Percentiles rank a stretch among this genome's conserved stretches.
Conservation (phyloP, 176 grass and related monocot species). For the Ensete ventricosum region DNA sequence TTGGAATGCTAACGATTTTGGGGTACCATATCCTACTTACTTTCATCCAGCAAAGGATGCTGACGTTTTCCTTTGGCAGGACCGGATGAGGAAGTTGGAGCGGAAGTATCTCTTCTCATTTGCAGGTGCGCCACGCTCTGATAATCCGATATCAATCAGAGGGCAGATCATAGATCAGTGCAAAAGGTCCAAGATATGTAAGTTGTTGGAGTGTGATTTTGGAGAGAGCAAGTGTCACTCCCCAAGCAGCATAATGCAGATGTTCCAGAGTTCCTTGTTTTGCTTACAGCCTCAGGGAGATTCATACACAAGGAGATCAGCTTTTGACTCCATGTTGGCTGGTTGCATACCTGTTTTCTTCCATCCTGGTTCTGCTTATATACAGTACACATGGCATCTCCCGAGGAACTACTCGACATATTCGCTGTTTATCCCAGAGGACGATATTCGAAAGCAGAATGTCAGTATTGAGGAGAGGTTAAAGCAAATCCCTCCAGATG, state of each 20-base stretch:
- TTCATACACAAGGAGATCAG: conserved; percentile 31
- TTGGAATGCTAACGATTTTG: not conserved
- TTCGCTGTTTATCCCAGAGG: conserved; percentile 58
- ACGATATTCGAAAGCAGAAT: conserved; percentile 35
- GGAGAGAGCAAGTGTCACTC: conserved; percentile 14
- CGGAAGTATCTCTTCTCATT: not conserved
- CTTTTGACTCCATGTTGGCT: conserved; percentile 66
- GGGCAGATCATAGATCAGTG: not conserved
- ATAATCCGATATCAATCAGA: not conserved
- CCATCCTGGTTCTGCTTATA: conserved; percentile 56
- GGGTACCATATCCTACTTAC: conserved; percentile 1
- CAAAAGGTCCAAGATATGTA: not conserved
- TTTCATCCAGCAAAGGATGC: not conserved
- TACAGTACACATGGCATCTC: conserved; percentile 69
- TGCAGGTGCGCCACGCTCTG: not conserved
- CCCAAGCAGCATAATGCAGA: conserved; percentile 6
- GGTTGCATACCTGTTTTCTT: conserved; percentile 84
- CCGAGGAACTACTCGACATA: conserved; percentile 44
- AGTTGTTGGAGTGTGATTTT: conserved; percentile 1
- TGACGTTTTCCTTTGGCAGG: not conserved
- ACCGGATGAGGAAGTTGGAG: conserved; percentile 5
- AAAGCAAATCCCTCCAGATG: conserved; percentile 20
- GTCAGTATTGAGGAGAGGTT: conserved; percentile 50
- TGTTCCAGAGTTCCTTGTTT: conserved; percentile 1
- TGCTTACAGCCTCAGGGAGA: conserved; percentile 33